phyloP scores from a whole-genome alignment of 371 early-diverging fungal species.

The Thermomucor indicae-seudaticae region DNA sequence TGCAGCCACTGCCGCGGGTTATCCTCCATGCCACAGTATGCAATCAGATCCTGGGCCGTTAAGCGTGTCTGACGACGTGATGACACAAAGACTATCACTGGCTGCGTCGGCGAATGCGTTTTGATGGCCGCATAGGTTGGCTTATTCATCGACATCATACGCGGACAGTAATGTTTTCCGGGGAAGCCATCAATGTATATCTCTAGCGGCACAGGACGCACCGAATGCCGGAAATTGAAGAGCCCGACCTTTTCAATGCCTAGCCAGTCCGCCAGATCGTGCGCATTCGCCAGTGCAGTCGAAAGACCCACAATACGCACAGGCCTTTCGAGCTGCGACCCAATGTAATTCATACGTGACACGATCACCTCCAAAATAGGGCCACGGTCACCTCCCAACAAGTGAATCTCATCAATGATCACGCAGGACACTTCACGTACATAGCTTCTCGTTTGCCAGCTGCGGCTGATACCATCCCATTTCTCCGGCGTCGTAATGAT shows the following conservation, averaged over 20 bases:
- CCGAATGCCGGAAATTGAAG: slow-evolving; percentile 94
- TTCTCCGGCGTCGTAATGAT: slow-evolving; percentile 98
- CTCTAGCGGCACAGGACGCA: slow-evolving; percentile 94
- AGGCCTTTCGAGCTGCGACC: slow-evolving; percentile 59
- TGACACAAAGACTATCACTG: slow-evolving; percentile 96
- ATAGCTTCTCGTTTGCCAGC: slow-evolving; percentile 85
- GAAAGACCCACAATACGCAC: slow-evolving; percentile 97
- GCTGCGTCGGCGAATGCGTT: slow-evolving; percentile 88
- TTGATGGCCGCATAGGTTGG: slow-evolving; percentile 92
- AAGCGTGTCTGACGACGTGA: slow-evolving; percentile 93
- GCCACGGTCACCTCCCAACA: slow-evolving; percentile 96
- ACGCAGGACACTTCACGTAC: slow-evolving; percentile 83
- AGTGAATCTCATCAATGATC: slow-evolving; percentile 99
- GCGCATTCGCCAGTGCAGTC: slow-evolving; percentile 97
- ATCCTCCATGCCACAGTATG: slow-evolving; percentile 87
- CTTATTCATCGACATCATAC: slow-evolving; percentile 98
- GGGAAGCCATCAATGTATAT: slow-evolving; percentile 96
- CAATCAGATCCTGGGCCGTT: slow-evolving; percentile 92
- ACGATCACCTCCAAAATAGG: slow-evolving; percentile 98
- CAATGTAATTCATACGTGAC: slow-evolving; percentile 93
- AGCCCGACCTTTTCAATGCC: slow-evolving; percentile 78
- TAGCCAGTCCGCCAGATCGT: slow-evolving; percentile 96
- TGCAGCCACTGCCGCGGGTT: slow-evolving; percentile 88
- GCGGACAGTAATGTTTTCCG: slow-evolving; percentile 90
- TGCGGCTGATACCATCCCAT: slow-evolving; percentile 97